phyloP scores from a whole-genome alignment of 2,329 filamentous ascomycete species.

The Thielaviopsis populi region DNA sequence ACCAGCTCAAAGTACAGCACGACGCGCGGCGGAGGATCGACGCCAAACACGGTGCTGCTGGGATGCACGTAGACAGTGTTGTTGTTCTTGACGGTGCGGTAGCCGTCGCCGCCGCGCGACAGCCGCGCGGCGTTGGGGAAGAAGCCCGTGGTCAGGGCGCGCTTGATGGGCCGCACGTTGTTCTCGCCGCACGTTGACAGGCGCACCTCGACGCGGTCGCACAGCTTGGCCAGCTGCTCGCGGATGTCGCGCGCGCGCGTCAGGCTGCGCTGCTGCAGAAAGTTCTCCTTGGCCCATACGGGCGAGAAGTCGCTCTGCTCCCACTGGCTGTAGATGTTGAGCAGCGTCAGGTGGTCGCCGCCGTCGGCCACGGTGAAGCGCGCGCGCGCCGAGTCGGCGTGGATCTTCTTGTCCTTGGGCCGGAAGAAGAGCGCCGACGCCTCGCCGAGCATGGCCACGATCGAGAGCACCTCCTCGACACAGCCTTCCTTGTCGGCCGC shows the following conservation, averaged over 20 bases:
- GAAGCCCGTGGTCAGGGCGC: conserved; percentile 80
- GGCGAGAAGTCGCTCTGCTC: conserved; percentile 78
- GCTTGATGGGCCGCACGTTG: conserved; percentile 62
- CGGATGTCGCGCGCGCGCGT: conserved; percentile 80
- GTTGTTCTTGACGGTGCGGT: conserved; percentile 82
- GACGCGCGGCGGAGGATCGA: conserved; percentile 63
- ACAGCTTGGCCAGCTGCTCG: conserved; percentile 82
- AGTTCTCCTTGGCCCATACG: conserved; percentile 85
- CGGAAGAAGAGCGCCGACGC: conserved; percentile 81
- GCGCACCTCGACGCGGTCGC: conserved; percentile 79
- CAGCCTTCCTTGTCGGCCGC: conserved; percentile 84
- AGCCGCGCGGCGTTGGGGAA: conserved; percentile 83
- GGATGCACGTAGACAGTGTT: conserved; percentile 87
- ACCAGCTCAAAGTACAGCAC: conserved; percentile 78
- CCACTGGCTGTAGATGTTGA: conserved; percentile 95
- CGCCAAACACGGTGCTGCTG: conserved; percentile 62
- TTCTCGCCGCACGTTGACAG: conserved; percentile 51
- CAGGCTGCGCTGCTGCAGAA: conserved; percentile 78
- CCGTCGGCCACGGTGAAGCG: conserved; percentile 83
- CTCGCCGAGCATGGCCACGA: conserved; percentile 90
- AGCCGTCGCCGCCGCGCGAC: conserved; percentile 70
- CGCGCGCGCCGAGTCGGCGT: conserved; percentile 78
- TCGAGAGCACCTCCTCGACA: conserved; percentile 79
- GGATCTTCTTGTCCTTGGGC: conserved; percentile 93
- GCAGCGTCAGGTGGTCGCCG: conserved; percentile 73